phyloP scores from a whole-genome alignment of 108 stramenopile genomes.

The Skeletonema potamos region DNA sequence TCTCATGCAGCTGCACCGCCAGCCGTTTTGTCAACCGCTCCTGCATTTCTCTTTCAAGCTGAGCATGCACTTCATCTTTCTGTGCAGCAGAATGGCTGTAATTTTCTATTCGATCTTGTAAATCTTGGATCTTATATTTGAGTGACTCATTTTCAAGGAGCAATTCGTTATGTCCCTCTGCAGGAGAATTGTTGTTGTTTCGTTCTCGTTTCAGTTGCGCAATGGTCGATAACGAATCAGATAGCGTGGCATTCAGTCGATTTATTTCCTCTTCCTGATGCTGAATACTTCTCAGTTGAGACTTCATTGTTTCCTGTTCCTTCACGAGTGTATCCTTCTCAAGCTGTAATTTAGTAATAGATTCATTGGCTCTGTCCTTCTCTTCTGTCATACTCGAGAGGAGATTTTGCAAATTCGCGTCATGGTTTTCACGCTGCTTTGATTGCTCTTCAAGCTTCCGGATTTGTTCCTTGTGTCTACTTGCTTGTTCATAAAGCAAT shows the following conservation, averaged over 20 bases:
- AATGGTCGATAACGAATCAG: neutral
- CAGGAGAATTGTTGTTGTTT: neutral
- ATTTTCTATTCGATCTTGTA: conserved; percentile 15
- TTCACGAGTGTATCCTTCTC: neutral
- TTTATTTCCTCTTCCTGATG: conserved; percentile 8
- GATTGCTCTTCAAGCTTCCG: neutral
- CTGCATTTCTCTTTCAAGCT: conserved; percentile 41
- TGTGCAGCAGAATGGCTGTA: neutral
- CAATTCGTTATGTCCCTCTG: conserved; percentile 5
- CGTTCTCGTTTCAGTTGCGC: conserved; percentile 11
- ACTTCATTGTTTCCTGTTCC: conserved; percentile 6
- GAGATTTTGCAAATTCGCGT: neutral
- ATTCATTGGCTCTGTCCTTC: neutral
- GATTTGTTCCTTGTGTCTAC: neutral
- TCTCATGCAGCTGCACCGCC: conserved; percentile 19
- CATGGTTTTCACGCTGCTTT: neutral
- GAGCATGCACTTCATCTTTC: conserved; percentile 1
- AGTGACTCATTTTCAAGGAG: conserved; percentile 14
- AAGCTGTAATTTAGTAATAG: neutral
- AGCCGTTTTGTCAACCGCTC: conserved; percentile 28
- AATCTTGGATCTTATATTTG: conserved; percentile 13
- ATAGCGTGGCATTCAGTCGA: conserved; percentile 4
- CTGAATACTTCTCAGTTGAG: neutral
- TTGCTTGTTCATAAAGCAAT: neutral
- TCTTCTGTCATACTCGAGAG: neutral